phyloP scores from a whole-genome alignment of 257 asterid genomes.

The Scutellaria minor region DNA sequence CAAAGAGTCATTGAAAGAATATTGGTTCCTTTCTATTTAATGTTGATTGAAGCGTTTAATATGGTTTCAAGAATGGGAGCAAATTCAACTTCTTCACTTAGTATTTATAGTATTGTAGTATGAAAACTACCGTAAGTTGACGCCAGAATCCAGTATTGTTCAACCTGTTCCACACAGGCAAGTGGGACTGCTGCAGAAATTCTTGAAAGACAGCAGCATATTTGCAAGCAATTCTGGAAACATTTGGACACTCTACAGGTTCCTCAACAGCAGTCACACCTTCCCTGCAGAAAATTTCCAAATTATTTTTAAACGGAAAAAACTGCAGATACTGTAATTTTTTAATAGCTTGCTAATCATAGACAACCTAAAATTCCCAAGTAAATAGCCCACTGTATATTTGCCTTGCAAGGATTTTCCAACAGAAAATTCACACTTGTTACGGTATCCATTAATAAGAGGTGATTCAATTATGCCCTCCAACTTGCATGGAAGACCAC shows the following conservation, averaged over 20 bases:
- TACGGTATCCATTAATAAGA: slow-evolving; percentile 81
- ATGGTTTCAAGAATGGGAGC: slow-evolving; percentile 13
- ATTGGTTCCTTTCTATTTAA: slow-evolving; percentile 1
- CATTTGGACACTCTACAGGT: slow-evolving; percentile 85
- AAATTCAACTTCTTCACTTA: slow-evolving; percentile 14
- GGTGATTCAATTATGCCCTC: slow-evolving; percentile 91
- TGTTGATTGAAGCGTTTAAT: slow-evolving; percentile 13
- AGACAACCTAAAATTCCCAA: slow-evolving; percentile 92
- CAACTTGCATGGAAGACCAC: slow-evolving; percentile 93
- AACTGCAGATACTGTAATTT: slow-evolving; percentile 13
- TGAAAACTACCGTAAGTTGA: slow-evolving; percentile 77
- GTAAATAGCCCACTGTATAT: slow-evolving; percentile 85
- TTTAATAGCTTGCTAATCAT: slow-evolving; percentile 17
- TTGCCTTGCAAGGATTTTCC: slow-evolving; percentile 89
- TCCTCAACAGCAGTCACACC: slow-evolving; percentile 99
- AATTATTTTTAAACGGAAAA: slow-evolving; percentile 21
- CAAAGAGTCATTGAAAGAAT: slow-evolving; percentile 31
- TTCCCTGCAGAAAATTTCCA: slow-evolving; percentile 61
- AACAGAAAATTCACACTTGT: slow-evolving; percentile 97
- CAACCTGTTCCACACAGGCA: slow-evolving; percentile 94
- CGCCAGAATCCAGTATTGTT: slow-evolving; percentile 99
- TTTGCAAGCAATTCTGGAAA: slow-evolving; percentile 72
- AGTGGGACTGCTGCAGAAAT: slow-evolving; percentile 62
- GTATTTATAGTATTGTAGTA: slow-evolving; percentile 17
- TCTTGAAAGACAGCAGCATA: slow-evolving; percentile 87